A percentile compares a stretch with the other conserved stretches of the same genome.
These are phyloP conservation scores for Ceratobasidium sp. DNA, from an alignment of 1,284 basidiomycete species.

Conservation along the genomic window DNA sequence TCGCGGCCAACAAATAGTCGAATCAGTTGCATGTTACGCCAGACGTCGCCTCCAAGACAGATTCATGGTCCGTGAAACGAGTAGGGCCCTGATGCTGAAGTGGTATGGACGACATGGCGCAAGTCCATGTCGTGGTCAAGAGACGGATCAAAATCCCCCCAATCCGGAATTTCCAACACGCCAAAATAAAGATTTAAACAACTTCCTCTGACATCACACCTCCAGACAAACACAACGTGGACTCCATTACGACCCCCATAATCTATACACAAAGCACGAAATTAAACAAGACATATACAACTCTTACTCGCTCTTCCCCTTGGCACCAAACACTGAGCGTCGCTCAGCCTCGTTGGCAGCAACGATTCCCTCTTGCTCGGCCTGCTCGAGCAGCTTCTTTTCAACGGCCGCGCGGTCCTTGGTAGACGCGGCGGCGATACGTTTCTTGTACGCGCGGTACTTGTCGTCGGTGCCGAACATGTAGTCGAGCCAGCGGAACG, in stretches of 20 bases:
- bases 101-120: too few species aligned
- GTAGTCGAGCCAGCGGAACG: conserved; percentile 92
- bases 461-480: conserved; percentile 88
- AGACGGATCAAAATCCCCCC: too few species aligned
- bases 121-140: too few species aligned
- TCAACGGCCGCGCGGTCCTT: conserved; percentile 67
- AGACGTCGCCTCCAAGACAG: too few species aligned
- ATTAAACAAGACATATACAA: conserved; percentile 7
- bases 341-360: conserved; percentile 74
- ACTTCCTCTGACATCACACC: too few species aligned
- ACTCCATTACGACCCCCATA: conserved; percentile 12
- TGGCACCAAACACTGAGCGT: conserved; percentile 25
- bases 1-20: too few species aligned
- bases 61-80: too few species aligned
- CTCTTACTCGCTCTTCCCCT: conserved; percentile 31
- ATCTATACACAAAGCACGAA: conserved; percentile 6
- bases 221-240: neutral
- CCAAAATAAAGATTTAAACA: too few species aligned
- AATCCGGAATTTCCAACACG: too few species aligned
- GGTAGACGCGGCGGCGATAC: conserved; percentile 64
- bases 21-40: too few species aligned
- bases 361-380: conserved; percentile 76
- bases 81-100: too few species aligned
- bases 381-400: conserved; percentile 69
- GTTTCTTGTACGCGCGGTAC: conserved; percentile 81